A percentile compares a stretch with the other conserved stretches of the same genome.
phyloP scores from a whole-genome alignment of 2,329 filamentous ascomycete species.

The Teratosphaeriaceae sp. region DNA sequence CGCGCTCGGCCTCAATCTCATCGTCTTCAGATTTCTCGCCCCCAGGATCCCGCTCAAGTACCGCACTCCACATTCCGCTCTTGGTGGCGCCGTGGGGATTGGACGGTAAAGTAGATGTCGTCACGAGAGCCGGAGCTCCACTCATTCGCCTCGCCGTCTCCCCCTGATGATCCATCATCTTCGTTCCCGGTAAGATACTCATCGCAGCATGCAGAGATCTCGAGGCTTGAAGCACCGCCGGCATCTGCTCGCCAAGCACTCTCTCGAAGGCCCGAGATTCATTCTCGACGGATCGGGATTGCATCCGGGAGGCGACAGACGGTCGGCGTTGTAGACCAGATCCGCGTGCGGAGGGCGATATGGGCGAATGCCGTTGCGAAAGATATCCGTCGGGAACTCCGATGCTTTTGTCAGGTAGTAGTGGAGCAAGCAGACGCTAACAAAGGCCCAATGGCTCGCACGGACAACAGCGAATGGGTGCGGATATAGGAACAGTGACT shows the following conservation, averaged over 20 bases:
- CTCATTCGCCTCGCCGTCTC: background rate
- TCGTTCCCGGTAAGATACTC: background rate
- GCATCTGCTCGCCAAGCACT: background rate
- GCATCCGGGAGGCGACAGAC: background rate
- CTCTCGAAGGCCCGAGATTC: background rate
- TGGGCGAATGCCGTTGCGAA: no score
- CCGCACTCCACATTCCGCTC: no score
- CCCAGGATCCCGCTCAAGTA: background rate
- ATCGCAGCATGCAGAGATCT: background rate
- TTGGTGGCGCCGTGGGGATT: background rate
- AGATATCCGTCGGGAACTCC: no score
- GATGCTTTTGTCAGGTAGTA: no score
- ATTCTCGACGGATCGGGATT: background rate
- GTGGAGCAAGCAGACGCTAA: no score
- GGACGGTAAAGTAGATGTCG: background rate
- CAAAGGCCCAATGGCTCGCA: no score
- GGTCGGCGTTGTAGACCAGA: background rate
- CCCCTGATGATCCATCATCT: background rate
- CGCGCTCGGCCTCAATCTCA: background rate
- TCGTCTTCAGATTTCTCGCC: background rate
- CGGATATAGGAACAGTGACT: no score
- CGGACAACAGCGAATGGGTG: no score
- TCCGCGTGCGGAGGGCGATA: background rate
- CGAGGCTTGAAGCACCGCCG: background rate
- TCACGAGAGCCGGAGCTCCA: background rate